phyloP scores from a whole-genome alignment of 306 rosid genomes.

The Acacia crassicarpa region DNA sequence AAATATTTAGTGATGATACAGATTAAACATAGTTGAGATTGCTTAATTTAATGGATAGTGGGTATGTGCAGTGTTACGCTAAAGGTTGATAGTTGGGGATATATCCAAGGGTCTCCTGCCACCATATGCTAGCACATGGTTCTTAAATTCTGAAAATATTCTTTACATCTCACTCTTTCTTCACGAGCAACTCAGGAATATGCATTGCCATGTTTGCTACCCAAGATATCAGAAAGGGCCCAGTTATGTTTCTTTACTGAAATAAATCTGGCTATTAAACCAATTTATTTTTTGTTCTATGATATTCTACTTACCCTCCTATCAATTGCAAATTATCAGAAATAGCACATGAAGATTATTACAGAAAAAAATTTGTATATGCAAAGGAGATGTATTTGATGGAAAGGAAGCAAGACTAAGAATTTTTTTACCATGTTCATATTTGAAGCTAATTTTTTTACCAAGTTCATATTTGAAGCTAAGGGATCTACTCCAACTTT shows the following conservation, averaged over 20 bases:
- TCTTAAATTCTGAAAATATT: neutral
- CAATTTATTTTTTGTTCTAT: constrained; percentile 12
- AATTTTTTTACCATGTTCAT: constrained; percentile 73
- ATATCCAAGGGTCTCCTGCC: neutral
- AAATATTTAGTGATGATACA: neutral
- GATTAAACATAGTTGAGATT: neutral
- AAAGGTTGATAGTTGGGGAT: neutral
- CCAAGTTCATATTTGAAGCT: constrained; percentile 94
- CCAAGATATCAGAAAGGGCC: neutral
- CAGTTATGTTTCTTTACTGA: neutral
- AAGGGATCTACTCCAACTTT: constrained; percentile 97
- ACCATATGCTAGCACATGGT: neutral
- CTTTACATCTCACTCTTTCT: neutral
- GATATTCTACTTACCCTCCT: neutral
- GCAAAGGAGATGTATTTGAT: constrained; percentile 13
- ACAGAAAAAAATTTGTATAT: neutral
- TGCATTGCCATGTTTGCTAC: neutral
- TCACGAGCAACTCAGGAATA: neutral
- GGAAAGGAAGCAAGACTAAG: constrained; percentile 14
- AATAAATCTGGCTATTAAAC: neutral
- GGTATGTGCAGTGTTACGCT: neutral
- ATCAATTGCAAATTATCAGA: neutral
- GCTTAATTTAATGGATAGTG: neutral
- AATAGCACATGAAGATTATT: constrained; percentile 13
- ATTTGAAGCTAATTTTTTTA: constrained; percentile 72